phyloP scores from a whole-genome alignment of 2,329 filamentous ascomycete species.

The Diaporthe sp. region DNA sequence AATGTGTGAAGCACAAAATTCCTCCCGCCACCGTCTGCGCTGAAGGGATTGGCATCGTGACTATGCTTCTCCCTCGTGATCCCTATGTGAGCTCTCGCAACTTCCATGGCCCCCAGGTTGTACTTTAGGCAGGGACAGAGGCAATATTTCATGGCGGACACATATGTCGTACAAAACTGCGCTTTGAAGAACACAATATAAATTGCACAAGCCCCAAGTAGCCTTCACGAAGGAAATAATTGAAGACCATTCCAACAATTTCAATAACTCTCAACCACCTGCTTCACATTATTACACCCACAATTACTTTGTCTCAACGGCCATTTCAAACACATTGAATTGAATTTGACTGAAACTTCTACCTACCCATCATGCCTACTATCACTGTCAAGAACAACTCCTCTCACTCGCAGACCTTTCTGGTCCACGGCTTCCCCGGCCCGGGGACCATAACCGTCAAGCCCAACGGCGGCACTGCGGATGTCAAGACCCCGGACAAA shows the following conservation, averaged over 20 bases:
- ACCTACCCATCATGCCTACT: conserved; percentile 15
- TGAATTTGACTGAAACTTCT: neutral
- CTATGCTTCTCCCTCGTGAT: neutral
- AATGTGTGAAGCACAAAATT: neutral
- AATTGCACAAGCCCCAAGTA: neutral
- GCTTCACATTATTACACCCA: neutral
- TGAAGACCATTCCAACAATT: neutral
- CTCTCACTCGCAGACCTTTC: conserved; percentile 34
- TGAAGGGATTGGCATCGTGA: conserved; percentile 14
- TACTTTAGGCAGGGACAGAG: neutral
- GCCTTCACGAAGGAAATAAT: neutral
- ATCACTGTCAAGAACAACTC: conserved; percentile 35
- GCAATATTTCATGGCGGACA: neutral
- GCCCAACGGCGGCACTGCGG: conserved; percentile 14
- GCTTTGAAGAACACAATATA: neutral
- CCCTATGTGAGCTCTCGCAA: neutral
- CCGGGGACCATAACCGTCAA: conserved; percentile 28
- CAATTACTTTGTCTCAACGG: no score
- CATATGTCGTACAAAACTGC: neutral
- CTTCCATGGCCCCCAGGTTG: neutral
- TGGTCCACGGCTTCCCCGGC: conserved; percentile 30
- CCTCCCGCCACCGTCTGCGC: neutral
- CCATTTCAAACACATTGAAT: neutral
- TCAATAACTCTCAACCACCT: neutral
- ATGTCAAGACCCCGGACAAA: conserved; percentile 14